These are phyloP conservation scores for Zymoseptoria brevis DNA, from an alignment of 2,329 filamentous ascomycete species.

Conservation along the genomic window DNA sequence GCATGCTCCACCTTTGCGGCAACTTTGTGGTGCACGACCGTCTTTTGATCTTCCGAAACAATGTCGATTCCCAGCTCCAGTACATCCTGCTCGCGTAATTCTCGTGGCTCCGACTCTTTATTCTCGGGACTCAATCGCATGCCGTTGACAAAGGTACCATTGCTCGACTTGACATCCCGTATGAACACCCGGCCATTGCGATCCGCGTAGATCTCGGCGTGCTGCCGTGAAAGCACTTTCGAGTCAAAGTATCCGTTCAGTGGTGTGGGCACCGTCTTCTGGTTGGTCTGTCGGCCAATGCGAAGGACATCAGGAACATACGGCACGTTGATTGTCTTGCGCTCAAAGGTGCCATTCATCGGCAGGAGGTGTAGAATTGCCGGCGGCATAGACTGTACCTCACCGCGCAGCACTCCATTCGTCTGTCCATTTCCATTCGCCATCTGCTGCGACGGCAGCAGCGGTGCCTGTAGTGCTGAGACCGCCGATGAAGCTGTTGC, in stretches of 20 bases:
- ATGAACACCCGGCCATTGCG: constrained; percentile 76
- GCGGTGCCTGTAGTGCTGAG: constrained; percentile 55
- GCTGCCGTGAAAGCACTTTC: constrained; percentile 90
- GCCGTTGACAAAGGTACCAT: constrained; percentile 96
- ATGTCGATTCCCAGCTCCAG: constrained; percentile 96
- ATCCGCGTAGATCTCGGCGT: constrained; percentile 91
- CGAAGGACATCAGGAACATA: constrained; percentile 89
- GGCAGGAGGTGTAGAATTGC: constrained; percentile 81
- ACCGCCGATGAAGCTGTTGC: constrained; percentile 54
- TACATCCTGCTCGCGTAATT: constrained; percentile 83
- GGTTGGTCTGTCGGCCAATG: constrained; percentile 94
- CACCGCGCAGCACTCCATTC: constrained; percentile 47
- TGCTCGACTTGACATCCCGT: constrained; percentile 94
- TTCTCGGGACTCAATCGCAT: constrained; percentile 86
- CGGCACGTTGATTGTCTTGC: constrained; percentile 90
- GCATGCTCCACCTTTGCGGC: constrained; percentile 95
- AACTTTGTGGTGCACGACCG: constrained; percentile 96
- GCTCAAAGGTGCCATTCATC: constrained; percentile 92
- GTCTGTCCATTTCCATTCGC: constrained; percentile 51
- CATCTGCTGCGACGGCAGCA: constrained; percentile 62
- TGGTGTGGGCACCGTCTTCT: constrained; percentile 85
- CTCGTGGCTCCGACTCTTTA: constrained; percentile 89
- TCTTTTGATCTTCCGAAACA: constrained; percentile 97
- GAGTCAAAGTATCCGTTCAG: constrained; percentile 96
- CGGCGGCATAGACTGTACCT: constrained; percentile 45